Conservation (phyloP, 768 basidiomycete species). For the Pisolithus albus region DNA sequence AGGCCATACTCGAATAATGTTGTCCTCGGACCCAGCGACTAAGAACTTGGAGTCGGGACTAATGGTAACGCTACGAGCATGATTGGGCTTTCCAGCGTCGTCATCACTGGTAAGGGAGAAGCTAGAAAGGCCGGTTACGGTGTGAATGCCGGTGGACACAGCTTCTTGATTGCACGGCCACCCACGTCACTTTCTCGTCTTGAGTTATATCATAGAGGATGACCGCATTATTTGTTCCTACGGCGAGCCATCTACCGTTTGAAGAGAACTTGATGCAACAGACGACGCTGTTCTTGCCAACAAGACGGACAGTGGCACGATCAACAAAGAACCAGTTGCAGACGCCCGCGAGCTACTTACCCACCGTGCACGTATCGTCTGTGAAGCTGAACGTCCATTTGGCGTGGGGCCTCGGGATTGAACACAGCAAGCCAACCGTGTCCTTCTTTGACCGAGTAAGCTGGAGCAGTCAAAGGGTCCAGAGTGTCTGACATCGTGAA, state of each 20-base stretch:
- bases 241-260: constrained; percentile 26
- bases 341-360: constrained; percentile 35
- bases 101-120: constrained; percentile 24
- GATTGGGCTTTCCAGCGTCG: constrained; percentile 14
- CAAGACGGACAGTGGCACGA: not conserved
- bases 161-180: not conserved
- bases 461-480: constrained; percentile 23
- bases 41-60: constrained; percentile 27
- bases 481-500: constrained; percentile 18
- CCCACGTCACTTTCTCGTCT: constrained; percentile 25
- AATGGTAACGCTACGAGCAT: constrained; percentile 27
- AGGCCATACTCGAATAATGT: constrained; percentile 24
- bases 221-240: constrained; percentile 27
- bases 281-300: constrained; percentile 17
- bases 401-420: constrained; percentile 41
- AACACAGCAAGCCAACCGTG: constrained; percentile 49
- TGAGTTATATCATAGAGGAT: constrained; percentile 21
- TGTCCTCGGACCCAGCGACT: constrained; percentile 30
- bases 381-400: constrained; percentile 48
- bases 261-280: constrained; percentile 28
- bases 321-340: not conserved
- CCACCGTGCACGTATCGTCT: constrained; percentile 80
- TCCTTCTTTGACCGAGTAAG: constrained; percentile 38
- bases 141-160: not conserved
- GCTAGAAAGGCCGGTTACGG: constrained; percentile 9